A percentile compares a stretch with the other conserved stretches of the same genome.
phyloP scores from a whole-genome alignment of 2,329 filamentous ascomycete genomes.

The Torrubiella hemipterigena region DNA sequence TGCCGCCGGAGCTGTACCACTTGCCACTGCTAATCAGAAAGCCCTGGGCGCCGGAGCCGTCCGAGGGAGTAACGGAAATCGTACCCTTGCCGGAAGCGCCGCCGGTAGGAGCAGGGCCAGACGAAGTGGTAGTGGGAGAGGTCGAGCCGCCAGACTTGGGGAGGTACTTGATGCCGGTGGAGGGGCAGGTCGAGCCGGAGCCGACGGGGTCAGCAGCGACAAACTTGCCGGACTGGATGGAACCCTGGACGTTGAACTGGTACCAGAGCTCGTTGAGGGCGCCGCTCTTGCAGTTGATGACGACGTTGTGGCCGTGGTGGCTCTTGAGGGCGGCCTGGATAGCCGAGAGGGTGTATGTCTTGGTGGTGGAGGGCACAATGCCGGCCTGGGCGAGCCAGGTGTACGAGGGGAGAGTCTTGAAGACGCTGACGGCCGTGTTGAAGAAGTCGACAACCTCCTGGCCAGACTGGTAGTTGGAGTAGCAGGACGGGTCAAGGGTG shows the following conservation, averaged over 20 bases:
- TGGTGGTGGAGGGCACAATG: constrained; percentile 37
- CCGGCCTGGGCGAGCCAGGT: constrained; percentile 48
- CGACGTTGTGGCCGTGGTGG: constrained; percentile 40
- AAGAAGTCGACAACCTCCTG: constrained; percentile 62
- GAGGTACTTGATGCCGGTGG: constrained; percentile 52
- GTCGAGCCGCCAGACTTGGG: constrained; percentile 37
- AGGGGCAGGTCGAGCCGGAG: constrained; percentile 50
- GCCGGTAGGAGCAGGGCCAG: no score
- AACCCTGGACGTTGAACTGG: constrained; percentile 50
- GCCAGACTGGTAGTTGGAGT: constrained; percentile 43
- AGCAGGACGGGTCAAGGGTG: constrained; percentile 57
- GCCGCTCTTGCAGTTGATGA: constrained; percentile 40
- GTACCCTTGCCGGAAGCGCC: no score
- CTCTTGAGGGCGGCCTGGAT: constrained; percentile 48
- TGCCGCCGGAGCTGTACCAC: no score
- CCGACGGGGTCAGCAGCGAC: constrained; percentile 43
- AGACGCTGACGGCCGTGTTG: constrained; percentile 50
- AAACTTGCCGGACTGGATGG: constrained; percentile 48
- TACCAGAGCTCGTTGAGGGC: constrained; percentile 46
- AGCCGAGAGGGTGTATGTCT: constrained; percentile 45
- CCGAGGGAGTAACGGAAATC: no score
- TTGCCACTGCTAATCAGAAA: no score
- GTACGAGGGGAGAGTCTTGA: constrained; percentile 56
- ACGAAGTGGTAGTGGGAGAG: no score
- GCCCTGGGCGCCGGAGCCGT: no score